A percentile compares a stretch with the other conserved stretches of the same genome.
Conservation (phyloP, 441 rosid species). For the Theobroma grandiflorum region DNA sequence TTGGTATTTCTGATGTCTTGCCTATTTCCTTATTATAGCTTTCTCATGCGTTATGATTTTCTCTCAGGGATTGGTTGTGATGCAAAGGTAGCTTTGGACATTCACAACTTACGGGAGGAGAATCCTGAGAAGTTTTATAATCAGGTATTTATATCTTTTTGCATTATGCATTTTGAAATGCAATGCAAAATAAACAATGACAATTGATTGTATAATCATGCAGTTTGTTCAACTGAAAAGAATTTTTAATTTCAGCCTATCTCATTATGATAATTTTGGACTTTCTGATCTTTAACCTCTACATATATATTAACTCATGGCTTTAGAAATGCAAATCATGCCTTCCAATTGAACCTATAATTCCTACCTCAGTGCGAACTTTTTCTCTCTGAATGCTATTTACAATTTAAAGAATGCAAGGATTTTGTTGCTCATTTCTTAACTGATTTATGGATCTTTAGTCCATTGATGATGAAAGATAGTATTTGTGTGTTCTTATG, state of each 20-base stretch:
- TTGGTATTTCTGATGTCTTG: neutral
- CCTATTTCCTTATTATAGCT: neutral
- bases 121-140: slow-evolving; percentile 93
- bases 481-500: neutral
- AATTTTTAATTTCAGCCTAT: slow-evolving; percentile 1
- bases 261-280: neutral
- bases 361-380: neutral
- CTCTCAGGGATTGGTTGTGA: slow-evolving; percentile 92
- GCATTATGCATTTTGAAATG: slow-evolving; percentile 19
- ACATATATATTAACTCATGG: neutral
- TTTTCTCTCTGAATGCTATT: neutral
- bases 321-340: neutral
- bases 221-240: slow-evolving; percentile 1
- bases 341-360: neutral
- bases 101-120: slow-evolving; percentile 94
- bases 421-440: neutral
- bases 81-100: slow-evolving; percentile 97
- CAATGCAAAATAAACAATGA: slow-evolving; percentile 20
- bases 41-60: slow-evolving; percentile 25
- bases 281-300: slow-evolving; percentile 2
- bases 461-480: neutral
- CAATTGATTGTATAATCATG: neutral
- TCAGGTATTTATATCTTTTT: slow-evolving; percentile 58
- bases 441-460: neutral
- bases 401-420: neutral